Percentiles rank a stretch among this genome's conserved stretches.
These are phyloP conservation scores for Penicillium italicum DNA, from an alignment of 2,329 filamentous ascomycete species.

Conservation along the genomic window DNA sequence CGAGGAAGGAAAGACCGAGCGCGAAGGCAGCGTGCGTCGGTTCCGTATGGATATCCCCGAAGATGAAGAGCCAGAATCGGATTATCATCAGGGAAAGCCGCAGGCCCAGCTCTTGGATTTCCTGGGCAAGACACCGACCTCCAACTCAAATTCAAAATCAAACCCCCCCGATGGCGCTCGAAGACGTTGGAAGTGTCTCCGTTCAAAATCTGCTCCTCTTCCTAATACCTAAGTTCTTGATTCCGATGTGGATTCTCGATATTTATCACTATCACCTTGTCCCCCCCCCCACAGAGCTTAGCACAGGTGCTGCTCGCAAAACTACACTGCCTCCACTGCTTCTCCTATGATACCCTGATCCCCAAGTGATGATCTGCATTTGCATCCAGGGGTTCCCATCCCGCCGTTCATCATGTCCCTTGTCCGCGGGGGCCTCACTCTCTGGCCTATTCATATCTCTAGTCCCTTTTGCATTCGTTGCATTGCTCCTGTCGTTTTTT, in stretches of 20 bases:
- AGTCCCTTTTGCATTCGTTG: conserved; percentile 1
- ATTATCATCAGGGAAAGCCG: neutral
- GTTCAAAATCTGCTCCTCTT: conserved; percentile 11
- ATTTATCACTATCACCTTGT: neutral
- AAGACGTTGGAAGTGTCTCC: conserved; percentile 17
- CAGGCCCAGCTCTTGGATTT: conserved; percentile 12
- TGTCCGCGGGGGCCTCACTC: neutral
- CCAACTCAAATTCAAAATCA: neutral
- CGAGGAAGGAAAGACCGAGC: conserved; percentile 39
- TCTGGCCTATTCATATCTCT: neutral
- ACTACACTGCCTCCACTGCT: neutral
- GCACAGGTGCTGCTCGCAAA: conserved; percentile 4
- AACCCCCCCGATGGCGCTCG: neutral
- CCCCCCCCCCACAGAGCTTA: neutral
- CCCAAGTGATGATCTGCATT: conserved; percentile 4
- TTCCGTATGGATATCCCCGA: conserved; percentile 45
- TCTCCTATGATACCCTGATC: conserved; percentile 11
- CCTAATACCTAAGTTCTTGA: neutral
- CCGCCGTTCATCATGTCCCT: neutral
- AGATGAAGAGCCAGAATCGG: conserved; percentile 22
- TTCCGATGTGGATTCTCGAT: neutral
- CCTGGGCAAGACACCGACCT: neutral
- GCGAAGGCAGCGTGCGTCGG: conserved; percentile 46
- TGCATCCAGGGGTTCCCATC: conserved; percentile 1
- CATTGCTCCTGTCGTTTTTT: neutral